Percentiles rank a stretch among this genome's conserved stretches.
These are phyloP conservation scores for Neurospora sp. DNA, from an alignment of 495 filamentous ascomycete species.

Conservation along the genomic window DNA sequence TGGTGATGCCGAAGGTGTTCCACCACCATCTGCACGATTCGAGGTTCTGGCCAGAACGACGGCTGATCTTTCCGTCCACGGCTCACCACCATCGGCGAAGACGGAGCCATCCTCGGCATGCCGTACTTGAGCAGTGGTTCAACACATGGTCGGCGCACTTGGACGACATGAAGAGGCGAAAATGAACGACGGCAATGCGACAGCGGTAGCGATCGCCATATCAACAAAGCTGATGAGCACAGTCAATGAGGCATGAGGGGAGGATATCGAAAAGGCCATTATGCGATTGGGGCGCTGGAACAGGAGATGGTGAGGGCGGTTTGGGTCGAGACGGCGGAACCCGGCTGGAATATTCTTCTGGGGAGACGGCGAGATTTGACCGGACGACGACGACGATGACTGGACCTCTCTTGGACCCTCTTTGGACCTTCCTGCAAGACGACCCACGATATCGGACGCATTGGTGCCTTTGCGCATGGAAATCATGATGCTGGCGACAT, in stretches of 20 bases:
- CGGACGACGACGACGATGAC: background rate
- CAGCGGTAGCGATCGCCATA: background rate
- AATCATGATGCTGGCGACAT: background rate
- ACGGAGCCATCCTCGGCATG: background rate
- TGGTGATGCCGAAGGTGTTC: background rate
- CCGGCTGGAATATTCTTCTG: background rate
- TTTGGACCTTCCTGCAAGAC: background rate
- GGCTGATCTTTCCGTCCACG: background rate
- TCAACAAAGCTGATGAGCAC: background rate
- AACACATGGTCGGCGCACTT: background rate
- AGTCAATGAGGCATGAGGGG: background rate
- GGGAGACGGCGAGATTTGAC: background rate
- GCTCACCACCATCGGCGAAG: background rate
- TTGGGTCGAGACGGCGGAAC: background rate
- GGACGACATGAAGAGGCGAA: background rate
- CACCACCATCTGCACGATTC: background rate
- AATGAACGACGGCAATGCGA: background rate
- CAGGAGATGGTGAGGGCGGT: background rate
- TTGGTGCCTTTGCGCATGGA: background rate
- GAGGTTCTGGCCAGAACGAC: background rate
- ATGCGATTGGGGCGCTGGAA: background rate
- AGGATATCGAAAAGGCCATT: background rate
- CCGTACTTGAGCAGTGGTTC: background rate
- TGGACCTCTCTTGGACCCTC: background rate
- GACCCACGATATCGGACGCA: background rate